Evolutionary conservation across 2,329 filamentous ascomycete species (phyloP).

Genomic region (Phialophora expanda): DNA sequence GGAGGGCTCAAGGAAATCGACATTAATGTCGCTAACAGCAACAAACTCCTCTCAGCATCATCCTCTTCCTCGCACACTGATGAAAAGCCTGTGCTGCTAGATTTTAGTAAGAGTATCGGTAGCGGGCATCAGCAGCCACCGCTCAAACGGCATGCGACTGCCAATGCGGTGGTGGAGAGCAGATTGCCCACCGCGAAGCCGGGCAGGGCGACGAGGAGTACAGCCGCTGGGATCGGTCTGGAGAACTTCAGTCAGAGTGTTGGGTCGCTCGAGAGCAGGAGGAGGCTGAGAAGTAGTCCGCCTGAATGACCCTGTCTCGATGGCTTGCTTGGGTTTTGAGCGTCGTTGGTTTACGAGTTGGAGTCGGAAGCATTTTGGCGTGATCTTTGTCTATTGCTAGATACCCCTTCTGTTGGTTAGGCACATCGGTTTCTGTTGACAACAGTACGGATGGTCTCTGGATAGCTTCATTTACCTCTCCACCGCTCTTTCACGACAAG

Average conservation of each 20-base stretch:
- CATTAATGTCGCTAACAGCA: slow-evolving; percentile 50
- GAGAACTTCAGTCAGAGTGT: slow-evolving; percentile 41
- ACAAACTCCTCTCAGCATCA: slow-evolving; percentile 11
- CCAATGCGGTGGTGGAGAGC: slow-evolving; percentile 35
- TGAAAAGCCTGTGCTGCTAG: slow-evolving; percentile 38
- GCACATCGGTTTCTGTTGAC: background rate
- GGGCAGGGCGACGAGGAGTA: slow-evolving; percentile 27
- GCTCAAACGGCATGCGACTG: slow-evolving; percentile 36
- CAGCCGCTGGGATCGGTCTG: slow-evolving; percentile 21
- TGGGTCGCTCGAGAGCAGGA: slow-evolving; percentile 39
- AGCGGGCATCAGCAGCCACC: slow-evolving; percentile 28
- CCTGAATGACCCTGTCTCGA: slow-evolving; percentile 20
- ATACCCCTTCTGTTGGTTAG: slow-evolving; percentile 17
- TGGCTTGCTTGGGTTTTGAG: background rate
- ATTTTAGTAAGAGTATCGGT: slow-evolving; percentile 36
- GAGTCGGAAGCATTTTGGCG: background rate
- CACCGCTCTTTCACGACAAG: background rate
- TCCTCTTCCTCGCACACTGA: slow-evolving; percentile 28
- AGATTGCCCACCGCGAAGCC: slow-evolving; percentile 25
- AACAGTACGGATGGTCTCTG: background rate
- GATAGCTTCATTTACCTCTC: background rate
- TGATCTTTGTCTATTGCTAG: slow-evolving; percentile 1
- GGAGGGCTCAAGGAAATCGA: slow-evolving; percentile 57
- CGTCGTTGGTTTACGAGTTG: background rate
- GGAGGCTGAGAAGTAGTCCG: slow-evolving; percentile 48